Conservation (phyloP, 768 basidiomycete genomes). For the Nidula microcarpa region DNA sequence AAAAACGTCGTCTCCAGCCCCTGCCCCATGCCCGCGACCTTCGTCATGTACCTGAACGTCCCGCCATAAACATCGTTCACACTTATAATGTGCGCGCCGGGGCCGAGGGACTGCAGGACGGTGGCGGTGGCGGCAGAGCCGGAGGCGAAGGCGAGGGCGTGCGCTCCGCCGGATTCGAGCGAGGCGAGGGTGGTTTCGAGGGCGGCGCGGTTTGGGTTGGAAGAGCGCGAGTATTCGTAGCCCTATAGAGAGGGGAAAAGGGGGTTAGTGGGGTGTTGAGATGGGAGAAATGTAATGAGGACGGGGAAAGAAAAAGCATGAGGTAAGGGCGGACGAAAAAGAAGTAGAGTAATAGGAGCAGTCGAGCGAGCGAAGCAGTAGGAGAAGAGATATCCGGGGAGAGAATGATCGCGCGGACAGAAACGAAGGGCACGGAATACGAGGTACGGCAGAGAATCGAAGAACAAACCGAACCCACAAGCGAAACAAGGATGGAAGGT, state of each 20-base stretch:
- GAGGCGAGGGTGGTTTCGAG: conserved; percentile 77
- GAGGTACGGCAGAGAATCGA: no score
- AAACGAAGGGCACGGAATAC: no score
- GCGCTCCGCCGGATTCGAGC: conserved; percentile 70
- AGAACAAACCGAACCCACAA: no score
- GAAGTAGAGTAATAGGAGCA: no score
- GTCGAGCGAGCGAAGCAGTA: no score
- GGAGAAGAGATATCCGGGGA: no score
- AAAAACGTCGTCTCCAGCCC: conserved; percentile 74
- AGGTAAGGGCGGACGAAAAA: no score
- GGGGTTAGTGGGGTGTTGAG: background rate
- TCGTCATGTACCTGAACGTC: conserved; percentile 79
- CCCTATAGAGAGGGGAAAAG: conserved; percentile 41
- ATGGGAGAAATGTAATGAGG: no score
- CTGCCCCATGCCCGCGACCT: conserved; percentile 60
- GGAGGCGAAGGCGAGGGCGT: conserved; percentile 78
- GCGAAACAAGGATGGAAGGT: no score
- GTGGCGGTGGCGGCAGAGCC: conserved; percentile 88
- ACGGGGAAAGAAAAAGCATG: no score
- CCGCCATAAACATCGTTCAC: conserved; percentile 96
- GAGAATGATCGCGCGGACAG: no score
- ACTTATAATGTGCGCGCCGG: conserved; percentile 74
- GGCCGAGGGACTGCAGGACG: conserved; percentile 70
- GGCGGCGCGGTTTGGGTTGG: conserved; percentile 83
- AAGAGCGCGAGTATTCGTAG: conserved; percentile 87